A percentile compares a stretch with the other conserved stretches of the same genome.
Evolutionary conservation across 192 early-diverging fungal species (phyloP).

Genomic region (Linnemannia schmuckeri): DNA sequence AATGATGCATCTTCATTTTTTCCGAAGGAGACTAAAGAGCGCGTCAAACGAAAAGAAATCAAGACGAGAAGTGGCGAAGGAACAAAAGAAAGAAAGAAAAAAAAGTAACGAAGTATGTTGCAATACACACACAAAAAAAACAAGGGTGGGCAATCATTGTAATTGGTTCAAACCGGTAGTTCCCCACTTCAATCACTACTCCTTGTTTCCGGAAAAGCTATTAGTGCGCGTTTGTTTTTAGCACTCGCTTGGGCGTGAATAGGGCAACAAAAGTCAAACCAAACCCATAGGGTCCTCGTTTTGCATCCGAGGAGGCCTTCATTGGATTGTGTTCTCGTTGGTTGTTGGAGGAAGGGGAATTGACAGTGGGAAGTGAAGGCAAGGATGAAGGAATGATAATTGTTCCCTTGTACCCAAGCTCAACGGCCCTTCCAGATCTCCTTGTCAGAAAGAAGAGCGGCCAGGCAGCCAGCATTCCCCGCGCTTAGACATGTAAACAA

Average conservation of each 20-base stretch:
- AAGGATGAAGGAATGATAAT: not conserved
- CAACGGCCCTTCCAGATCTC: no score
- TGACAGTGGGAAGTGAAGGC: not conserved
- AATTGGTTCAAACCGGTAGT: not conserved
- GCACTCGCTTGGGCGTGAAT: not conserved
- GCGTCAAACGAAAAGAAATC: not conserved
- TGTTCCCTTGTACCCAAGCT: not conserved
- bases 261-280: not conserved
- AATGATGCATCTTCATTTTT: not conserved
- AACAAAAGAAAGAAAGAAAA: not conserved
- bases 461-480: not conserved
- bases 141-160: not conserved
- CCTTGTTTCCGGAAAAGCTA: not conserved
- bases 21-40: not conserved
- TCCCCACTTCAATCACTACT: not conserved
- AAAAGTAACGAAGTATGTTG: not conserved
- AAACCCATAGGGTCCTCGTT: not conserved
- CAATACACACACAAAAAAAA: not conserved
- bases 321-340: not conserved
- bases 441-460: not conserved
- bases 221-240: not conserved
- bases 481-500: not conserved
- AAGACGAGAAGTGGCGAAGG: not conserved
- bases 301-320: not conserved
- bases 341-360: not conserved